These are phyloP conservation scores for Acer negundo DNA, from an alignment of 345 rosid genomes.

Conservation along the genomic window DNA sequence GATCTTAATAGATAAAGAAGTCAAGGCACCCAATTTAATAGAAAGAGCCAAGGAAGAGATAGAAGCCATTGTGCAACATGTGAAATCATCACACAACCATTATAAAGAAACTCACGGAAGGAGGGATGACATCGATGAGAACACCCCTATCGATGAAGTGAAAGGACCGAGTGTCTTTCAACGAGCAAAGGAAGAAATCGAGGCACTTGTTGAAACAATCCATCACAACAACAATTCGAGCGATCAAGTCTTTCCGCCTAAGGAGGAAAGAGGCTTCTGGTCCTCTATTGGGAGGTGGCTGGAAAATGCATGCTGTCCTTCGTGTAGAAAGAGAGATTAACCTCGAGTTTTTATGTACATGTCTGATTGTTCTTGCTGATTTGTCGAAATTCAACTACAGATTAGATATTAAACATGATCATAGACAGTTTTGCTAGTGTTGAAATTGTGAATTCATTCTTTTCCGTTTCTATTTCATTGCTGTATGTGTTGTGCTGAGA, in stretches of 20 bases:
- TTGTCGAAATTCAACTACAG: not conserved
- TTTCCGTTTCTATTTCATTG: not conserved
- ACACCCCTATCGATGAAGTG: conserved; percentile 43
- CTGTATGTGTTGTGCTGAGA: not conserved
- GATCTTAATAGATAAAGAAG: conserved; percentile 20
- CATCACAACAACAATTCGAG: conserved; percentile 40
- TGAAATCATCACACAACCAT: conserved; percentile 31
- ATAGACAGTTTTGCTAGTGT: not conserved
- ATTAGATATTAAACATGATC: not conserved
- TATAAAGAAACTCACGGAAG: conserved; percentile 54
- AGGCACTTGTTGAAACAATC: conserved; percentile 49
- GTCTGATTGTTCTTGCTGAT: not conserved
- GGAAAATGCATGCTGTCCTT: conserved; percentile 50
- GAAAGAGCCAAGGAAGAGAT: conserved; percentile 52
- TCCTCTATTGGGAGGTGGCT: conserved; percentile 46
- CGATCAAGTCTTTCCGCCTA: conserved; percentile 23
- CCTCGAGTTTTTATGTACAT: not conserved
- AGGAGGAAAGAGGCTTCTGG: conserved; percentile 43
- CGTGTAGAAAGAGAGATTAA: conserved; percentile 34
- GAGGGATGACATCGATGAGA: conserved; percentile 46
- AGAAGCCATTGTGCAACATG: conserved; percentile 38
- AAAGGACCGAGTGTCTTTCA: conserved; percentile 57
- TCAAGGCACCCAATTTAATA: conserved; percentile 35
- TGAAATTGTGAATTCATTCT: not conserved
- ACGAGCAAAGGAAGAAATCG: conserved; percentile 61